These are phyloP conservation scores for Solanum tarapatanum DNA, from an alignment of 257 asterid species.

Conservation along the genomic window DNA sequence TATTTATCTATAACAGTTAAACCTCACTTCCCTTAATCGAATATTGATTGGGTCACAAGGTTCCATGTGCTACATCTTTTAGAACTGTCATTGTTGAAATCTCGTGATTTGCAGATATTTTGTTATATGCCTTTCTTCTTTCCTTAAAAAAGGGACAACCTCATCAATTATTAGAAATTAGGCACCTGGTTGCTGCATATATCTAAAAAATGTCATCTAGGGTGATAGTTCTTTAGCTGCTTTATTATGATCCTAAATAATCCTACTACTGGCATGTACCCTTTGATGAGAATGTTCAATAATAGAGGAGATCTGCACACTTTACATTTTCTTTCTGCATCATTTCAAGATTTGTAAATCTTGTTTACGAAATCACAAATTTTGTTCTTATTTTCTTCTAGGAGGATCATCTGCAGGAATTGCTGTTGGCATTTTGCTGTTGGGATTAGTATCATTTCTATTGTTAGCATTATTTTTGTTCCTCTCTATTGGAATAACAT, in stretches of 20 bases:
- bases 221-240: background rate
- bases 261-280: background rate
- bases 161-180: background rate
- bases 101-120: background rate
- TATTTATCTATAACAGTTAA: background rate
- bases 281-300: background rate
- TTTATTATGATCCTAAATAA: background rate
- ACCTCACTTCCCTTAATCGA: background rate
- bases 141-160: background rate
- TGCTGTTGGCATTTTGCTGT: constrained; percentile 9
- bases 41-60: background rate
- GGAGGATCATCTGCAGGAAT: constrained; percentile 67
- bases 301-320: background rate
- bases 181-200: background rate
- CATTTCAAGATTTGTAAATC: background rate
- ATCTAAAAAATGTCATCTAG: background rate
- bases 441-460: constrained; percentile 47
- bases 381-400: constrained; percentile 9
- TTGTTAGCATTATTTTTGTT: constrained; percentile 48
- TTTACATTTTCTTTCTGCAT: background rate
- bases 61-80: background rate
- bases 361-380: background rate
- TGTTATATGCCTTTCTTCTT: background rate
- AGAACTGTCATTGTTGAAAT: background rate
- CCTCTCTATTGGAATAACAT: constrained; percentile 70